Percentiles rank a stretch among this genome's conserved stretches.
These are phyloP conservation scores for Elaeagnus macrophylla DNA, from an alignment of 306 rosid species.

Conservation along the genomic window DNA sequence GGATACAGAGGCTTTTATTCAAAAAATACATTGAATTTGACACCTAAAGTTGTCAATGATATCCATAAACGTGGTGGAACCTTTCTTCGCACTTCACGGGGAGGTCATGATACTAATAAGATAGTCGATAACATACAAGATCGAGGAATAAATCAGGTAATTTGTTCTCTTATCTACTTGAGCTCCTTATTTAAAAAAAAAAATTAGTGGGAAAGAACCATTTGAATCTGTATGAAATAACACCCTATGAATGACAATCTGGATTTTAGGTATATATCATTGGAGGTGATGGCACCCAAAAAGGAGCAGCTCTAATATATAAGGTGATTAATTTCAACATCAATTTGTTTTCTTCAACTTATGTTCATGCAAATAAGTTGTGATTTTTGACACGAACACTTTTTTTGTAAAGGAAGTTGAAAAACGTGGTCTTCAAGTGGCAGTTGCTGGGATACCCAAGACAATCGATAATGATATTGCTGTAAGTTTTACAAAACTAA, in stretches of 20 bases:
- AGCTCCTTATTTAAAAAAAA: constrained; percentile 2
- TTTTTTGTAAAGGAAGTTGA: constrained; percentile 71
- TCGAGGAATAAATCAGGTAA: constrained; percentile 89
- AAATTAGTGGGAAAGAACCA: constrained; percentile 4
- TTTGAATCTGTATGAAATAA: neutral
- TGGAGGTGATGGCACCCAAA: constrained; percentile 97
- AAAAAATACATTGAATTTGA: constrained; percentile 63
- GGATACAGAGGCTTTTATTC: constrained; percentile 91
- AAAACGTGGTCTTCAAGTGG: constrained; percentile 80
- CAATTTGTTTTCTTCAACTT: constrained; percentile 19
- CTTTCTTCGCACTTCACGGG: constrained; percentile 86
- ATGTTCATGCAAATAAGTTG: constrained; percentile 10
- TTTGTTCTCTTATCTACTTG: constrained; percentile 10
- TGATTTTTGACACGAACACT: constrained; percentile 25
- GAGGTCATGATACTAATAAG: constrained; percentile 93
- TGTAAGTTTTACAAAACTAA: constrained; percentile 41
- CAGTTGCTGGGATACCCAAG: constrained; percentile 94
- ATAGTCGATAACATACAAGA: constrained; percentile 90
- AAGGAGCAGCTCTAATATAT: constrained; percentile 71
- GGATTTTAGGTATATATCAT: constrained; percentile 68
- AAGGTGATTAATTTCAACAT: constrained; percentile 45
- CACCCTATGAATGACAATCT: constrained; percentile 13
- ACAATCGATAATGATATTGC: constrained; percentile 94
- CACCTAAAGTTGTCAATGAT: constrained; percentile 70
- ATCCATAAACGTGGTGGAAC: constrained; percentile 91